These are phyloP conservation scores for Clonostachys solani DNA, from an alignment of 2,329 filamentous ascomycete species.

Conservation along the genomic window DNA sequence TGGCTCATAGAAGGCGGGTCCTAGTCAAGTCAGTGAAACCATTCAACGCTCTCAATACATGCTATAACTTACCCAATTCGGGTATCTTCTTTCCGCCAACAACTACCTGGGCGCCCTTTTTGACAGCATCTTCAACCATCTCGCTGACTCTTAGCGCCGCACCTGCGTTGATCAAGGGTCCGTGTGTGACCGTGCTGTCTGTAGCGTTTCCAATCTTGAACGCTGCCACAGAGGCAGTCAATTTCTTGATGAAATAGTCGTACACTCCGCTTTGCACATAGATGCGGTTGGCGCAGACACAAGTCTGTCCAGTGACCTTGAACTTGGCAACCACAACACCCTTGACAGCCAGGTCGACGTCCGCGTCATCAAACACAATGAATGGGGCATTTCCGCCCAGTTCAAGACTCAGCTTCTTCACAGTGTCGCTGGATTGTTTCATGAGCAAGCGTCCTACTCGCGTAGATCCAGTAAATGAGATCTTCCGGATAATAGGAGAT, in stretches of 20 bases:
- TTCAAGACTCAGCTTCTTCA: constrained; percentile 66
- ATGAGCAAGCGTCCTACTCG: constrained; percentile 52
- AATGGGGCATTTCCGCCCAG: constrained; percentile 66
- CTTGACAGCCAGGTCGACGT: constrained; percentile 63
- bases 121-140: constrained; percentile 58
- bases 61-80: constrained; percentile 62
- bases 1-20: constrained; percentile 51
- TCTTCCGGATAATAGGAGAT: constrained; percentile 61
- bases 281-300: constrained; percentile 77
- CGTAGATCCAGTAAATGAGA: constrained; percentile 68
- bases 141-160: constrained; percentile 59
- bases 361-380: constrained; percentile 72
- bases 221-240: constrained; percentile 61
- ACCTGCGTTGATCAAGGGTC: constrained; percentile 62
- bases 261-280: constrained; percentile 72
- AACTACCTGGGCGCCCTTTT: constrained; percentile 48
- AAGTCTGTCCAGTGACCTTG: constrained; percentile 85
- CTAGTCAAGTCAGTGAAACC: constrained; percentile 12
- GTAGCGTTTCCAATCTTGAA: constrained; percentile 67
- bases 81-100: constrained; percentile 52
- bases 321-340: constrained; percentile 71
- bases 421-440: constrained; percentile 64
- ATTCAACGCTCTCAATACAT: constrained; percentile 54
- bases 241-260: constrained; percentile 60
- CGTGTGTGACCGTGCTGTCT: constrained; percentile 53